phyloP scores from a whole-genome alignment of 1,284 basidiomycete species.

The Boletellus deceptivus region DNA sequence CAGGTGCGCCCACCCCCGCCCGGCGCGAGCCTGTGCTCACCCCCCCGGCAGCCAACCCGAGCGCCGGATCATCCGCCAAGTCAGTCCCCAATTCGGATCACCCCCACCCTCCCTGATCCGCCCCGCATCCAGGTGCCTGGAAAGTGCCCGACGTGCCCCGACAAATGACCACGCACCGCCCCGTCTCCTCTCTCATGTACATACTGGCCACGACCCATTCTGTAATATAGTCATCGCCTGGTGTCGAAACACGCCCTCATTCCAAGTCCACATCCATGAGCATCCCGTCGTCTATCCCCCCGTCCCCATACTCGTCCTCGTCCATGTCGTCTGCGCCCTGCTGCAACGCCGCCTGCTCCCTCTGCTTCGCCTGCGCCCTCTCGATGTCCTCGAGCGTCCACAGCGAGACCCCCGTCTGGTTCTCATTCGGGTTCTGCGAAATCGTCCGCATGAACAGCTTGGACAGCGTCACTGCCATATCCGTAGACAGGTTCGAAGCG shows the following conservation, averaged over 20 bases:
- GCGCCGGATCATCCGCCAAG: conserved; percentile 34
- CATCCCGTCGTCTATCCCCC: conserved; percentile 68
- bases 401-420: conserved; percentile 90
- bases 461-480: conserved; percentile 95
- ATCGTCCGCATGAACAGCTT: conserved; percentile 98
- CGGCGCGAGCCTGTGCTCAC: not conserved
- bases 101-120: conserved; percentile 8
- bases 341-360: conserved; percentile 48
- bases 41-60: conserved; percentile 32
- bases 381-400: conserved; percentile 91
- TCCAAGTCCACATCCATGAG: conserved; percentile 59
- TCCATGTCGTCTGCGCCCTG: conserved; percentile 49
- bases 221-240: conserved; percentile 16
- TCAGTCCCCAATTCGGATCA: conserved; percentile 24
- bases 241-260: not conserved
- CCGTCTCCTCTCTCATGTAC: not conserved
- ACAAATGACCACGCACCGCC: conserved; percentile 5
- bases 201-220: not conserved
- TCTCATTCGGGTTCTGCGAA: conserved; percentile 94
- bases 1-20: conserved; percentile 36
- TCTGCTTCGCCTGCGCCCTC: conserved; percentile 77
- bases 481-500: conserved; percentile 95
- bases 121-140: conserved; percentile 36
- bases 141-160: conserved; percentile 42
- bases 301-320: conserved; percentile 58